Evolutionary conservation across 148 eudicot species (phyloP), one percentile per base, ranked within the genome.

Genomic region (Chenopodium album): DNA sequence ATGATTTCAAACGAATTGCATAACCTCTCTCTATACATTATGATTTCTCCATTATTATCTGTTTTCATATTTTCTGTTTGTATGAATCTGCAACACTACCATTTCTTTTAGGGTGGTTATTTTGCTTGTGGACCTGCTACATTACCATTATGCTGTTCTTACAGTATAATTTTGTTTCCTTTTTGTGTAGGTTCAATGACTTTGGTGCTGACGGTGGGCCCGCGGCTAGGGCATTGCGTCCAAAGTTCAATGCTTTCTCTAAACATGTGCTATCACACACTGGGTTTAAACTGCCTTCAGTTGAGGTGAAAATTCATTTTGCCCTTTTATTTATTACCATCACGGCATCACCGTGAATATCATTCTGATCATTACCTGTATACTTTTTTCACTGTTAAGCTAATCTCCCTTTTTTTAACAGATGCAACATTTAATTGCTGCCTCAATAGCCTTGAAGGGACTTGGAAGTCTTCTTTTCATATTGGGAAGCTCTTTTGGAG

Each of bases 131-230:
- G 17, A 56, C 62, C 62, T 56, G 22, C 20, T 5, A 17, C 62
- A 14, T 69, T 69, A 19, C 50, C 19, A 72, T 37, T 54, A 7
- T 71, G 63, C 9, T 71, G 82, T 47, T 8, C 22, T 29, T n/a
- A 73, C 22, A 9, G 4, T 1, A 44, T 19, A 9, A 9, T 13
- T 22, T 62, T 71, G 17, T 16, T 81, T 79, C 69, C 20, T 87
- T 60, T 41, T 34, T 76, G 47, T 85, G 70, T 65, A 95, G 99
- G 88, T 95, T 88, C 87, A 94, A 83, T 86, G 97, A 91, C 46
- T 94, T 88, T 48, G 98, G 94, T 31, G 78, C 74, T 78, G 94
- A 93, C 82, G 99, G 99, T 72, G 99, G 98, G 29, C 87, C 88
- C 4, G 95, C 94, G 48, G 93, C 94, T 22, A 92, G 84, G 83